Evolutionary conservation across 352 stramenopile genomes (phyloP).

Genomic region (Thraustochytrium striatum): DNA sequence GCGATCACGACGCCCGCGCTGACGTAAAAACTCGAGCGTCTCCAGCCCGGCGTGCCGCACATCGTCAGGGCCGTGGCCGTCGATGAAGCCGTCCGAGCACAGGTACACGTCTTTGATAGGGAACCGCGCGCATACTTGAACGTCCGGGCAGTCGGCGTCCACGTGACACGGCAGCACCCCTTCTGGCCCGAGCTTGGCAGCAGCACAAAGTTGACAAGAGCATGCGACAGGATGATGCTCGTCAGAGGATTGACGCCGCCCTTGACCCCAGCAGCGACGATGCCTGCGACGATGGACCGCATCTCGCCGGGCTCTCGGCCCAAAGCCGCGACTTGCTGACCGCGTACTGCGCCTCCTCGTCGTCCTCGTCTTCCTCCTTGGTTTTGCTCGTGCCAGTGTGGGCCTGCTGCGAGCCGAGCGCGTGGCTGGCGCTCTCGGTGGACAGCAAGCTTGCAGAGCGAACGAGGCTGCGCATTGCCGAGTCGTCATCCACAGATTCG

Average conservation of each 20-base stretch:
- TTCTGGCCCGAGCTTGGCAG: no score
- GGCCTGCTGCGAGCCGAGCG: background rate
- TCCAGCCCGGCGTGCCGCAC: no score
- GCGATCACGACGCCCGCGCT: slow-evolving; percentile 57
- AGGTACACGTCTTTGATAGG: no score
- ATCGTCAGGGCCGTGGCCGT: no score
- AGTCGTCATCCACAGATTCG: no score
- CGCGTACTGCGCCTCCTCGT: slow-evolving; percentile 49
- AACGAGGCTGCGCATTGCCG: no score
- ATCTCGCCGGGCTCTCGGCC: slow-evolving; percentile 28
- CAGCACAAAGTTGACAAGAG: slow-evolving; percentile 23
- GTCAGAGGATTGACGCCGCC: slow-evolving; percentile 26
- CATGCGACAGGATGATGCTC: slow-evolving; percentile 21
- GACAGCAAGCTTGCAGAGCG: no score
- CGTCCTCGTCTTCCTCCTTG: slow-evolving; percentile 51
- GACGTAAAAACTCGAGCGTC: no score
- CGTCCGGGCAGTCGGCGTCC: no score
- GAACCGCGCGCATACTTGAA: no score
- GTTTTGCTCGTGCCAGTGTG: slow-evolving; percentile 54
- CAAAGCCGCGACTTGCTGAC: slow-evolving; percentile 1
- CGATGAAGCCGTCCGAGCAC: no score
- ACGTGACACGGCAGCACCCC: no score
- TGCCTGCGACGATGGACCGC: slow-evolving; percentile 13
- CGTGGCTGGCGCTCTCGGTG: background rate
- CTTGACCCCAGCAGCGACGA: slow-evolving; percentile 2